Evolutionary conservation across 2,329 filamentous ascomycete genomes (phyloP).

Genomic region (Pseudocercospora vitis): DNA sequence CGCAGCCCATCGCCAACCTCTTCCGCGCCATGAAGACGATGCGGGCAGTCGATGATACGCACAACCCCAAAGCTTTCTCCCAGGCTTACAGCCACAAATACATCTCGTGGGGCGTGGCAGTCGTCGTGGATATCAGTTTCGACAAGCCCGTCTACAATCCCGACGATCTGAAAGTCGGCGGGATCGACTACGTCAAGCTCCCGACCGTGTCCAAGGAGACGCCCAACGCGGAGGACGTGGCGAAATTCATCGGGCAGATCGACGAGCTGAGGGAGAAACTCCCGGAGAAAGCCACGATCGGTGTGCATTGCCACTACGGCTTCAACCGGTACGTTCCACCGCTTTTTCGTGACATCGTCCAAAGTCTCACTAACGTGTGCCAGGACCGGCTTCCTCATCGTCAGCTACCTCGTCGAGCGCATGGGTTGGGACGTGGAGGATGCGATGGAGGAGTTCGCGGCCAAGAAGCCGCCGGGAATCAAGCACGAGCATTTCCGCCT

Average conservation of each 20-base stretch:
- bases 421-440: constrained; percentile 69
- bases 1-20: constrained; percentile 66
- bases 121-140: constrained; percentile 84
- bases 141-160: constrained; percentile 89
- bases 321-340: constrained; percentile 61
- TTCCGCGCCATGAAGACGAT: constrained; percentile 94
- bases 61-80: constrained; percentile 74
- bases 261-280: constrained; percentile 47
- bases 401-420: constrained; percentile 84
- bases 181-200: constrained; percentile 68
- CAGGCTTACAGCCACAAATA: constrained; percentile 58
- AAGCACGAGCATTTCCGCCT: constrained; percentile 88
- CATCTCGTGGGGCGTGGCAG: constrained; percentile 52
- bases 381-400: constrained; percentile 85
- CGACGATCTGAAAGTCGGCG: constrained; percentile 45
- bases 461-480: constrained; percentile 75
- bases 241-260: constrained; percentile 59
- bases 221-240: constrained; percentile 63
- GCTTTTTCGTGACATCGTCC: neutral
- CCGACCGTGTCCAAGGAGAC: constrained; percentile 91
- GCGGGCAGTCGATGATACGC: constrained; percentile 79
- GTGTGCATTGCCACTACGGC: constrained; percentile 92
- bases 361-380: neutral
- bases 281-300: constrained; percentile 53
- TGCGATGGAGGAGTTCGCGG: constrained; percentile 76